Evolutionary conservation across 805 yeast species (phyloP).

Genomic region (Cyberlindnera maritima): DNA sequence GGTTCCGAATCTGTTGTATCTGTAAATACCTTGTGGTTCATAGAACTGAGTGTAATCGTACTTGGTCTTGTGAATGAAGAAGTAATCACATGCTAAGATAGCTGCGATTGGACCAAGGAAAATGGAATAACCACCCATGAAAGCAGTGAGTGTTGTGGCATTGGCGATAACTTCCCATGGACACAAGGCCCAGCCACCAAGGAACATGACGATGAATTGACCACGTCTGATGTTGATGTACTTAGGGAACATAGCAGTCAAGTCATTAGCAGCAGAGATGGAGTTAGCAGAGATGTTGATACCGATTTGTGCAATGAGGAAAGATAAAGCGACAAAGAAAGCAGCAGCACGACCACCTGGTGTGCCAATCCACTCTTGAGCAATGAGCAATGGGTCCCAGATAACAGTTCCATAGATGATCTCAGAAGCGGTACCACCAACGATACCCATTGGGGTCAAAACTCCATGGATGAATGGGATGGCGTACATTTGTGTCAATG

Average conservation of each 20-base stretch:
- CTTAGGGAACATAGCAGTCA: slow-evolving; percentile 61
- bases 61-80: slow-evolving; percentile 12
- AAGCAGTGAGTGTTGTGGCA: slow-evolving; percentile 14
- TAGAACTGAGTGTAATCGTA: slow-evolving; percentile 9
- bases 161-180: slow-evolving; percentile 18
- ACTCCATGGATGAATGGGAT: slow-evolving; percentile 17
- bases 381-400: slow-evolving; percentile 21
- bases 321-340: slow-evolving; percentile 63
- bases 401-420: slow-evolving; percentile 19
- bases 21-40: slow-evolving; percentile 13
- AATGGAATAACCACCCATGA: slow-evolving; percentile 19
- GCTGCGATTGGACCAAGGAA: slow-evolving; percentile 21
- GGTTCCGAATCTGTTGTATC: slow-evolving; percentile 10
- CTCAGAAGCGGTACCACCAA: slow-evolving; percentile 15
- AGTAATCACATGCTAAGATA: slow-evolving; percentile 14
- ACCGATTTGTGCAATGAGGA: slow-evolving; percentile 73
- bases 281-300: slow-evolving; percentile 72
- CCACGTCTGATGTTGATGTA: slow-evolving; percentile 64
- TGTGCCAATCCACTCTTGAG: slow-evolving; percentile 17
- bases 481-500: slow-evolving; percentile 15
- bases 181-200: slow-evolving; percentile 19
- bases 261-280: slow-evolving; percentile 65
- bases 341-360: slow-evolving; percentile 71
- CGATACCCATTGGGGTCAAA: slow-evolving; percentile 17
- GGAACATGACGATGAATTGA: slow-evolving; percentile 13